Evolutionary conservation across 2,329 filamentous ascomycete genomes (phyloP), one percentile per base, ranked within the genome.

Genomic region (Beauveria varroae): DNA sequence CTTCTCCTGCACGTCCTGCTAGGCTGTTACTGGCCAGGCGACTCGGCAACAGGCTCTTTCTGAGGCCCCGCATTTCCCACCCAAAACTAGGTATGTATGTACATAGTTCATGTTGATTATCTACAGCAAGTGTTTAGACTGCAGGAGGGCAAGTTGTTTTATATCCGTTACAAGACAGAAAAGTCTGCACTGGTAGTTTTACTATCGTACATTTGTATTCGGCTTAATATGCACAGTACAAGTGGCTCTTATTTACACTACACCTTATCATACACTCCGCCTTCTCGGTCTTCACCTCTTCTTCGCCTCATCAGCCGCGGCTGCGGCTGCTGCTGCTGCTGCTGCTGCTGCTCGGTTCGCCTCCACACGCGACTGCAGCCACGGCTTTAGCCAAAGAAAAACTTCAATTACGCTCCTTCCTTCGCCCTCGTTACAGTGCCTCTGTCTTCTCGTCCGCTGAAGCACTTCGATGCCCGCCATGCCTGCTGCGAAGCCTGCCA

Each of bases 401-500:
- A 60, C 30, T 20, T 60, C 49, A 53, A 64, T 57, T 37, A 63
- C 60, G 16, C 57, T 62, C 59, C 41, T 62, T 5, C 49, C 49
- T 5, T 63, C 64, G 64, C 58, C 53, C 65, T 67, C 49, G n/a
- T 20, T 43, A 9, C 20, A 3, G 28, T 65, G 56, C 12, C 57
- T 56, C 14, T 63, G 57, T 18, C 56, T 58, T 6, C 20, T 46
- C 20, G 64, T 63, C 55, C 67, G 64, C 46, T 68, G 68, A 14
- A 76, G 59, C 34, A 70, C 62, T 67, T 73, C 71, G 16, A 76
- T 73, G 16, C 78, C 78, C 14, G 73, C 44, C 1, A 79, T 68
- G 10, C 83, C 83, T 4, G 76, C 74, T 20, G 75, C 64, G 64
- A 86, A 77, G 46, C 83, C 82, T 8, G 73, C 76, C 63, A 86